These are phyloP conservation scores for Candolleomyces aberdarensis DNA, from an alignment of 768 basidiomycete species.

Conservation along the genomic window DNA sequence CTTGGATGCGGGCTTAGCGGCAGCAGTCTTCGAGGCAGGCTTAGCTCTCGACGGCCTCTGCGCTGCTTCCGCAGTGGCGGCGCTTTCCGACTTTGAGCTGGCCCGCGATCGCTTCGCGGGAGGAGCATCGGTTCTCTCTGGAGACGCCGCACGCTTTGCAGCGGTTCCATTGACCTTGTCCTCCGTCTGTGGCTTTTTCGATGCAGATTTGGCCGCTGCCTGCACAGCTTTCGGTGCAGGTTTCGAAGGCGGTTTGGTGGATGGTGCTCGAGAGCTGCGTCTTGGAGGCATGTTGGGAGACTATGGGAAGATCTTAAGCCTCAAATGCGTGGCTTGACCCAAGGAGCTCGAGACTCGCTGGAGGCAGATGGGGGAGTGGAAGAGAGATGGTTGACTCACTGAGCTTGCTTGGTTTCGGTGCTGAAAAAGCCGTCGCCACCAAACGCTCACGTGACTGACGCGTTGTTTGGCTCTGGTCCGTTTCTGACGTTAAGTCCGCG, in stretches of 20 bases:
- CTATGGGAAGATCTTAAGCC: not conserved
- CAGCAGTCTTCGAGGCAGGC: conserved; percentile 10
- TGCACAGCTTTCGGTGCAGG: conserved; percentile 26
- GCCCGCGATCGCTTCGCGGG: conserved; percentile 47
- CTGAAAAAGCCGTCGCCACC: conserved; percentile 16
- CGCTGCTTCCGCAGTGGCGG: conserved; percentile 3
- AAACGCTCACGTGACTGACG: conserved; percentile 35
- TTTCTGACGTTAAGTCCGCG: not conserved
- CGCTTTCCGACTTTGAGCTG: conserved; percentile 4
- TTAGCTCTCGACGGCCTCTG: not conserved
- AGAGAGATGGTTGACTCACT: conserved; percentile 10
- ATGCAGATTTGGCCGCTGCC: conserved; percentile 21
- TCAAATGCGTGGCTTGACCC: too few relatives aligned
- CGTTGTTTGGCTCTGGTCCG: conserved; percentile 32
- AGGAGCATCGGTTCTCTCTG: conserved; percentile 39
- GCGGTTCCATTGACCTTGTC: conserved; percentile 24
- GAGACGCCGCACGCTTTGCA: conserved; percentile 53
- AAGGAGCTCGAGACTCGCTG: not conserved
- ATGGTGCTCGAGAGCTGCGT: conserved; percentile 52
- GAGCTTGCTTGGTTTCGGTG: conserved; percentile 7
- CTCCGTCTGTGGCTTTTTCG: not conserved
- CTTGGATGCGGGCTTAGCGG: conserved; percentile 18
- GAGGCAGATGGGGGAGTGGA: conserved; percentile 14
- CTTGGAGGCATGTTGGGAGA: conserved; percentile 37
- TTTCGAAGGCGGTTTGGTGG: conserved; percentile 38